Evolutionary conservation across 345 rosid species (phyloP), one percentile per base, ranked within the genome.

Genomic region (Punica granatum): DNA sequence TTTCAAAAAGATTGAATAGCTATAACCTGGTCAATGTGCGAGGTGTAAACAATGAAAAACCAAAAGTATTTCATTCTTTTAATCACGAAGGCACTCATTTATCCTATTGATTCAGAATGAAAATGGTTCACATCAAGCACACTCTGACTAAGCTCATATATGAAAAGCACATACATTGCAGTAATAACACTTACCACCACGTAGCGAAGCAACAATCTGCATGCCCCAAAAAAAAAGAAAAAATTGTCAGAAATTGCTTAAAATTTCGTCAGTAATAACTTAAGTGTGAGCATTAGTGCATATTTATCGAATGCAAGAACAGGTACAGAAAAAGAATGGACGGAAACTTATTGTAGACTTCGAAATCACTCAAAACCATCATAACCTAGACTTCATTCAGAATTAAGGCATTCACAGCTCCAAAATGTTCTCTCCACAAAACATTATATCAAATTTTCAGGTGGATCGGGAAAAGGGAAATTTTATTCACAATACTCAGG

Each of bases 181-280:
- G 30, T 11, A 30, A 33, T 3, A 30, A 32, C 34, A 23, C 71
- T 68, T 69, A 81, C 84, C 84, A 81, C 43, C 64, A 54, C 4
- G 67, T 25, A 10, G 81, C 69, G 67, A 81, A 75, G 62, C 79
- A 75, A 62, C 84, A 75, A 70, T 56, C 84, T 80, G 81, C 76
- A 63, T 31, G 35, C 31, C 19, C 23, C 43, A 26, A 41, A n/a
- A 30, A 42, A 43, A 63, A 32, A 67, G 23, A 41, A n/a, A 14
- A 34, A 34, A 23, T 33, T 41, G 66, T 64, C 58, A 58, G 66
- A 67, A 15, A 46, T 69, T 28, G 33, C 61, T 23, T n/a, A n/a
- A 9, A n/a, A 13, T 6, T 6, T 56, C 25, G 19, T 26, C 32
- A 56, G 15, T 26, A 26, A 26, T 26, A 11, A 44, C 21, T 44